Conservation (phyloP, 116 monocot species). For the Posidonia oceanica region DNA sequence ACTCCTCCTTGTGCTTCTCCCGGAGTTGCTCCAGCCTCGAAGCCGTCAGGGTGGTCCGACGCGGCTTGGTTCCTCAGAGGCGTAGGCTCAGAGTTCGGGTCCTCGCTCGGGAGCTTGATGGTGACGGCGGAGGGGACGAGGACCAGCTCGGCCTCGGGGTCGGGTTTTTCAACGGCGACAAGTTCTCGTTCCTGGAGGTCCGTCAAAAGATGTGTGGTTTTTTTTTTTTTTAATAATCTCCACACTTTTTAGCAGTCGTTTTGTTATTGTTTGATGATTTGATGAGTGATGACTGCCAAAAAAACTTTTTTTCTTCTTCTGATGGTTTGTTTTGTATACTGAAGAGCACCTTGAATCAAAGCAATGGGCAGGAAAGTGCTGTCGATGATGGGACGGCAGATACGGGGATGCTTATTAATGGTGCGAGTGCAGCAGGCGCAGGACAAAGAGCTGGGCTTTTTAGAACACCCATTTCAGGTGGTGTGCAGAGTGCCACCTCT, state of each 20-base stretch:
- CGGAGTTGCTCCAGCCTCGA: background rate
- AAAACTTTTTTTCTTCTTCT: background rate
- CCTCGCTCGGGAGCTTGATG: background rate
- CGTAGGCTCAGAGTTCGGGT: too few species aligned
- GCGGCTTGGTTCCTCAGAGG: too few species aligned
- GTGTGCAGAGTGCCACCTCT: conserved; percentile 95
- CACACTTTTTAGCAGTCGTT: background rate
- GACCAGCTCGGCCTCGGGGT: too few species aligned
- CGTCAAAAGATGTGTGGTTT: too few species aligned
- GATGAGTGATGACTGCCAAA: background rate
- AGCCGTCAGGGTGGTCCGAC: too few species aligned
- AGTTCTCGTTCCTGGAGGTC: background rate
- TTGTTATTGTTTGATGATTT: background rate
- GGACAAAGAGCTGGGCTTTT: conserved; percentile 75
- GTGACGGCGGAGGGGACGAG: background rate
- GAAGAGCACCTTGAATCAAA: conserved; percentile 17
- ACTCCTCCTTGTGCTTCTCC: background rate
- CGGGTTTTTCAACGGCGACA: too few species aligned
- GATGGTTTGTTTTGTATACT: conserved; percentile 3
- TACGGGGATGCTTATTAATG: background rate
- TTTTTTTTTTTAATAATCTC: background rate
- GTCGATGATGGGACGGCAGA: conserved; percentile 6
- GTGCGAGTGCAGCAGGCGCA: conserved; percentile 15
- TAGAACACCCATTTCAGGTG: conserved; percentile 92
- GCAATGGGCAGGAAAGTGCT: conserved; percentile 3